phyloP scores from a whole-genome alignment of 805 yeast species.

The Myxozyma neotropica region DNA sequence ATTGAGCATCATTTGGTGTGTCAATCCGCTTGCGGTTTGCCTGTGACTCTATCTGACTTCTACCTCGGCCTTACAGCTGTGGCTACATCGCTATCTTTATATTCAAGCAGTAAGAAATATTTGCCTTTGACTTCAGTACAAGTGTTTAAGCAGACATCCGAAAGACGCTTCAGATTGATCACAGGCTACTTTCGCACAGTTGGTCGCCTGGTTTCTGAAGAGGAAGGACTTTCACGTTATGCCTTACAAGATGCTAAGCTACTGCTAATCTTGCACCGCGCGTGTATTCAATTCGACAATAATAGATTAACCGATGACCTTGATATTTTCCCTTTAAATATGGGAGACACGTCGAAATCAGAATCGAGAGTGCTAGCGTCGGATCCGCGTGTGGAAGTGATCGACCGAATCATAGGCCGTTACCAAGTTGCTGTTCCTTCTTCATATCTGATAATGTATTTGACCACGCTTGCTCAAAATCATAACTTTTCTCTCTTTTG shows the following conservation, averaged over 20 bases:
- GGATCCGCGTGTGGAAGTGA: constrained; percentile 10
- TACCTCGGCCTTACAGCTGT: constrained; percentile 37
- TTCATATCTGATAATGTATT: constrained; percentile 33
- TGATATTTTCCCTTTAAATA: not conserved
- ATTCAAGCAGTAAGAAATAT: constrained; percentile 5
- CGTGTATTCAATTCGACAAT: constrained; percentile 32
- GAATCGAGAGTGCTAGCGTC: not conserved
- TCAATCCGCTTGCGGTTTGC: constrained; percentile 42
- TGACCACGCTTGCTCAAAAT: constrained; percentile 39
- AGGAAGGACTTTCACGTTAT: not conserved
- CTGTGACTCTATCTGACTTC: constrained; percentile 39
- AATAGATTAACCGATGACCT: not conserved
- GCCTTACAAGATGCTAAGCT: constrained; percentile 4
- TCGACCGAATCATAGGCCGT: constrained; percentile 25
- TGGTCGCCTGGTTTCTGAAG: constrained; percentile 1
- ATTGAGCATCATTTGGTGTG: constrained; percentile 37
- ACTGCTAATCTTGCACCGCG: constrained; percentile 19
- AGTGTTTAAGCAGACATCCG: constrained; percentile 33
- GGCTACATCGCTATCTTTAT: constrained; percentile 39
- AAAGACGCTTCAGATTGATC: constrained; percentile 15
- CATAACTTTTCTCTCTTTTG: constrained; percentile 40
- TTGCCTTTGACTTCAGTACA: not conserved
- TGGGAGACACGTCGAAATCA: constrained; percentile 1
- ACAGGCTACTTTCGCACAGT: constrained; percentile 1
- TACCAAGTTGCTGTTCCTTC: constrained; percentile 24